Conservation (phyloP, 108 stramenopile species). For the Skeletonema grethae region DNA sequence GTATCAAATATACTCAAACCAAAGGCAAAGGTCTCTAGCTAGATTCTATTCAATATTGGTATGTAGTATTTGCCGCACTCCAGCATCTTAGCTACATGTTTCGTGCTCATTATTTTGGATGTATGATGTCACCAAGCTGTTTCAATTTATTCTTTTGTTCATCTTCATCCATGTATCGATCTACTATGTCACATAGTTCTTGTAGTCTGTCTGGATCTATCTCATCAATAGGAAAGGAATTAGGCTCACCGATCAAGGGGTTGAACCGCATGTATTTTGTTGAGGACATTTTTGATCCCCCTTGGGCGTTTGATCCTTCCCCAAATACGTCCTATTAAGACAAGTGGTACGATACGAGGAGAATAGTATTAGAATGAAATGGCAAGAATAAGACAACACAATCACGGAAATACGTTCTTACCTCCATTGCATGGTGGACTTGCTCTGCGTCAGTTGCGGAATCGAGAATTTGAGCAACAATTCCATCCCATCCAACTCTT, state of each 20-base stretch:
- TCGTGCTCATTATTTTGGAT: slow-evolving; percentile 14
- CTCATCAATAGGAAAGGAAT: slow-evolving; percentile 70
- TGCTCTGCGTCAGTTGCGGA: slow-evolving; percentile 80
- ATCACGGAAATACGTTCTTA: slow-evolving; percentile 7
- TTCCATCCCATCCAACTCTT: slow-evolving; percentile 87
- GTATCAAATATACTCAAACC: too few relatives aligned
- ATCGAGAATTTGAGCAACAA: slow-evolving; percentile 86
- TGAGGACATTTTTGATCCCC: slow-evolving; percentile 47
- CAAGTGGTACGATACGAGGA: background rate
- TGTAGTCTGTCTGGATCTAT: slow-evolving; percentile 69
- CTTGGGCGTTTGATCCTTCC: slow-evolving; percentile 51
- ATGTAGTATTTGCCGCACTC: background rate
- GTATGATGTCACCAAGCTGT: slow-evolving; percentile 39
- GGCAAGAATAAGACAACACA: background rate
- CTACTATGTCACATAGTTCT: slow-evolving; percentile 62
- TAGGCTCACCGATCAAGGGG: slow-evolving; percentile 66
- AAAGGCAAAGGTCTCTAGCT: background rate
- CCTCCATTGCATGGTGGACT: slow-evolving; percentile 48
- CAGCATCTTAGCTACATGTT: background rate
- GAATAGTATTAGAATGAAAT: background rate
- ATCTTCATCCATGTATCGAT: slow-evolving; percentile 70
- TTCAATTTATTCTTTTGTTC: slow-evolving; percentile 66
- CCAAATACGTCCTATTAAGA: slow-evolving; percentile 68
- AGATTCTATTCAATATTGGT: background rate
- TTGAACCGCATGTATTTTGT: slow-evolving; percentile 85